Base-by-base conservation (phyloP, 495 filamentous ascomycete species). In the Astrothelium macrocarpum region DNA sequence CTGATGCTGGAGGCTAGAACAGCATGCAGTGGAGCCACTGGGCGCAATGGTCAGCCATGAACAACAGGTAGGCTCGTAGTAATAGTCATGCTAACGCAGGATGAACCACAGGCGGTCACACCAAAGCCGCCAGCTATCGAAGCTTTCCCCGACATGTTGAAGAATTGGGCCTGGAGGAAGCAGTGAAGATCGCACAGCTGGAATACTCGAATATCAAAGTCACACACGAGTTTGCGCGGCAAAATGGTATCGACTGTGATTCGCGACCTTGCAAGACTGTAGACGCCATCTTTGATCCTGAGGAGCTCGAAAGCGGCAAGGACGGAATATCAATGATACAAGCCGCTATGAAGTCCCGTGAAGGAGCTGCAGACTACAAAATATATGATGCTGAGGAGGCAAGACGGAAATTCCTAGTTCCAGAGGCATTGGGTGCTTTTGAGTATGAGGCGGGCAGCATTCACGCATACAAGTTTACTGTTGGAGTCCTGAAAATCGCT, bases 381-480 rank as follows among this genome's bases (percentile, higher is more conserved):
- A 70, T 84, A 2, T 77, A 75, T 56, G 62, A 63, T 25, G 64
- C 74, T 2, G 78, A 79, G 3, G 80, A 84, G 62, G 75, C 82
- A n/a, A 65, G 68, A 31, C 62, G 70, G 9, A 76, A 69, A 58
- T 86, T 84, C 65, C 73, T 72, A 62, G 64, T 59, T 36, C 49
- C 78, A 59, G 71, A 66, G n/a, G 71, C 78, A 10, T 72, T 72
- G 16, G 85, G 85, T 2, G 84, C 80, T 0, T 71, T 88, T 16
- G 71, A 73, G 25, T 87, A 87, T 67, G 72, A 76, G 23, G 85
- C 86, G 1, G 87, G 84, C 0, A 87, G 83, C 59, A 53, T 90
- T 43, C 84, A 80, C 67, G 80, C 84, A 4, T 90, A 89, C 71
- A 81, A 80, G 65, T 85, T 91, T 64, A 77, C 79, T 5, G 72